Evolutionary conservation across 257 asterid genomes (phyloP).

Genomic region (Sherardia arvensis): DNA sequence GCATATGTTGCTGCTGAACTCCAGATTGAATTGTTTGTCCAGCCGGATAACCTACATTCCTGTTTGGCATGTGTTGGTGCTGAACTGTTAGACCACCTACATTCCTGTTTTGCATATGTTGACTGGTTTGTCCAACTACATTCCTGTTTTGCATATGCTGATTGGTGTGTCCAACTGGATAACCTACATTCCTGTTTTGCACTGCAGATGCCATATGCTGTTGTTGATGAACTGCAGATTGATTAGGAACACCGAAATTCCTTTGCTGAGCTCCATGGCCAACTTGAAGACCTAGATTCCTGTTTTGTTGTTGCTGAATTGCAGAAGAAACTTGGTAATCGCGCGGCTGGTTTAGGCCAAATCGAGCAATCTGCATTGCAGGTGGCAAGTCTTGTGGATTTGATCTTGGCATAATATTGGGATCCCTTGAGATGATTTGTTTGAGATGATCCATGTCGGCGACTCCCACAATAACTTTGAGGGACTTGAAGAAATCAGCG

Average conservation of each 20-base stretch:
- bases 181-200: neutral
- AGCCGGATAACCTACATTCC: neutral
- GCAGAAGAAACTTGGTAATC: neutral
- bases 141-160: neutral
- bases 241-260: too few species aligned
- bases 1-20: neutral
- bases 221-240: neutral
- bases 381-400: constrained; percentile 31
- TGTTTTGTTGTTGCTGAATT: neutral
- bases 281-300: neutral
- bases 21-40: neutral
- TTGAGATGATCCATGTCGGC: constrained; percentile 62
- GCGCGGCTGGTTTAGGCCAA: neutral
- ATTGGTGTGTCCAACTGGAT: neutral
- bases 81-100: neutral
- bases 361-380: neutral
- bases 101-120: neutral
- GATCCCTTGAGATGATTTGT: too few species aligned
- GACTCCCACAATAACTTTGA: constrained; percentile 81
- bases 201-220: neutral
- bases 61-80: neutral
- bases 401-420: too few species aligned
- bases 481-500: constrained; percentile 55
- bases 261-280: too few species aligned
- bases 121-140: neutral